phyloP scores from a whole-genome alignment of 495 filamentous ascomycete species.

The Penicillium canescens region DNA sequence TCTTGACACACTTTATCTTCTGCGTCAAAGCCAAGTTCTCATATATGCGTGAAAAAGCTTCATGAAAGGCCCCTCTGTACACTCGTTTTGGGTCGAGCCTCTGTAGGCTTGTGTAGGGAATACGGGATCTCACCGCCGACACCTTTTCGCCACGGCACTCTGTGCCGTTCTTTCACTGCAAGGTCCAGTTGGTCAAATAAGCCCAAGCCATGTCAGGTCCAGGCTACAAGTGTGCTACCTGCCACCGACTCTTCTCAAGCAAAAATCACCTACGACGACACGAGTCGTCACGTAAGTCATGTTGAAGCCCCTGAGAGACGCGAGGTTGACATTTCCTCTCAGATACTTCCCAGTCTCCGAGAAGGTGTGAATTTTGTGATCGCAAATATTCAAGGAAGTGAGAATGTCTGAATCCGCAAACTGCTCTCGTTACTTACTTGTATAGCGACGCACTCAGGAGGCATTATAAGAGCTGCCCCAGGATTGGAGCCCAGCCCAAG shows the following conservation, averaged over 20 bases:
- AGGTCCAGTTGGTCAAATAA: too few relatives aligned
- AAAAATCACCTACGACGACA: constrained; percentile 13
- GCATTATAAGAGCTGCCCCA: constrained; percentile 12
- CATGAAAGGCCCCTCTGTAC: too few relatives aligned
- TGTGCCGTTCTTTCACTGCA: too few relatives aligned
- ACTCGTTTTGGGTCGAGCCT: too few relatives aligned
- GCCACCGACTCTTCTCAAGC: constrained; percentile 5
- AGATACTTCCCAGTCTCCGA: constrained; percentile 5
- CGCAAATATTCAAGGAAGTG: constrained; percentile 14
- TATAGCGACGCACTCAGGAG: constrained; percentile 15
- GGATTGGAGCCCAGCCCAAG: neutral
- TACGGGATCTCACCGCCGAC: too few relatives aligned
- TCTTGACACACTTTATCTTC: too few relatives aligned
- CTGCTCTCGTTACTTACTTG: neutral
- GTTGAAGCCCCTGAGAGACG: neutral
- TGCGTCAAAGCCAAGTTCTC: too few relatives aligned
- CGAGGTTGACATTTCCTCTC: neutral
- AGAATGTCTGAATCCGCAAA: neutral
- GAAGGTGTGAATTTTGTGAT: constrained; percentile 12
- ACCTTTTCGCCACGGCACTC: too few relatives aligned
- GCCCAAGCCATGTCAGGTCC: neutral
- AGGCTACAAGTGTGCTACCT: neutral
- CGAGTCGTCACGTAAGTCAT: constrained; percentile 10
- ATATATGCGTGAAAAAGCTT: too few relatives aligned
- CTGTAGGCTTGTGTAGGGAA: too few relatives aligned